phyloP scores from a whole-genome alignment of 106 monocot species.

The Dactylorhiza incarnata region DNA sequence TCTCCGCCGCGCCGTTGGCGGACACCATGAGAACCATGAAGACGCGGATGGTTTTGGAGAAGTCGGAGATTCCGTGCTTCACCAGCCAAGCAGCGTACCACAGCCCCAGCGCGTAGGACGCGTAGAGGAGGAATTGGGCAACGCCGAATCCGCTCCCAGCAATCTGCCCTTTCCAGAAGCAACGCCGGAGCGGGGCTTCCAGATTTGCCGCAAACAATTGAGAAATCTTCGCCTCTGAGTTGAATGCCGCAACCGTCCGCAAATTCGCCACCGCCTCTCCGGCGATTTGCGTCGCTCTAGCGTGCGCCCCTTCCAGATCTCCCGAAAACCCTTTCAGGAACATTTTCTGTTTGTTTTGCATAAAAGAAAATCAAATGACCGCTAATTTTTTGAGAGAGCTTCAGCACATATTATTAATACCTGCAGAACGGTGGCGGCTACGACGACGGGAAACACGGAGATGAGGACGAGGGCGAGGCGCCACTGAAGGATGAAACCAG shows the following conservation, averaged over 20 bases:
- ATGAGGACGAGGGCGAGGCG: constrained; percentile 83
- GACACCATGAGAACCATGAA: constrained; percentile 99
- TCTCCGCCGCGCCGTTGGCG: constrained; percentile 95
- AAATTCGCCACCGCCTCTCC: constrained; percentile 88
- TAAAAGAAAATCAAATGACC: too few relatives aligned
- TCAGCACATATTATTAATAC: too few relatives aligned
- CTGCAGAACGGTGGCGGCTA: constrained; percentile 87
- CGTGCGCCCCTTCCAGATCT: constrained; percentile 72
- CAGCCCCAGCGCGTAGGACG: constrained; percentile 81
- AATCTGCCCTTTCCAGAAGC: constrained; percentile 98
- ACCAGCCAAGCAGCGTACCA: constrained; percentile 96
- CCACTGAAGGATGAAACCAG: constrained; percentile 92
- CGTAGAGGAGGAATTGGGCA: constrained; percentile 88
- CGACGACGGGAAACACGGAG: constrained; percentile 83
- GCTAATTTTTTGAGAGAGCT: too few relatives aligned
- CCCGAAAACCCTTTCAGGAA: constrained; percentile 96
- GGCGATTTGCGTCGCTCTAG: constrained; percentile 87
- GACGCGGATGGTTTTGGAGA: constrained; percentile 91
- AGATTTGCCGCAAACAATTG: constrained; percentile 63
- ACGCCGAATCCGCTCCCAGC: constrained; percentile 89
- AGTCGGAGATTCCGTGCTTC: constrained; percentile 87
- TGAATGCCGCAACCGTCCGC: constrained; percentile 90
- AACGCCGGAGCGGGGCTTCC: constrained; percentile 69
- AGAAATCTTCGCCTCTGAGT: constrained; percentile 73
- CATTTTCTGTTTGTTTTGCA: constrained; percentile 65